Conservation (phyloP, 192 early-diverging fungal species). For the Glomus cerebriforme region DNA sequence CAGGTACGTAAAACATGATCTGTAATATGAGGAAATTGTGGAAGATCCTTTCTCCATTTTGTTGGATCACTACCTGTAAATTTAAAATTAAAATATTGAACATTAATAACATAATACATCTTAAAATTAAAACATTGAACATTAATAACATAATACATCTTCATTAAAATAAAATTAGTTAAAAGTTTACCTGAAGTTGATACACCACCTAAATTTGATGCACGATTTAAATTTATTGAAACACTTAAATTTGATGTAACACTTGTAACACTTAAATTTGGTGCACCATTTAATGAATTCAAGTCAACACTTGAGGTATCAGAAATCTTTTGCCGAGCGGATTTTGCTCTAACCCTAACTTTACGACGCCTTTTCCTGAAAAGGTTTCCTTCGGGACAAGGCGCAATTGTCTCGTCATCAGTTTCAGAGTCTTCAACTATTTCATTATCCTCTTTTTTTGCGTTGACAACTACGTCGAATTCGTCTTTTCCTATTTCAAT, state of each 20-base stretch:
- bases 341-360: no score
- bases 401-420: background rate
- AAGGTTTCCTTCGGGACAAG: background rate
- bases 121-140: background rate
- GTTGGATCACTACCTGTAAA: background rate
- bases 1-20: background rate
- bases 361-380: background rate
- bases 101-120: no score
- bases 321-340: no score
- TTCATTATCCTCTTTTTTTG: background rate
- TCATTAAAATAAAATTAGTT: background rate
- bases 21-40: background rate
- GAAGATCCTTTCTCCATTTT: background rate
- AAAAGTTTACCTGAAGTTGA: no score
- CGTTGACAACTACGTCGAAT: background rate
- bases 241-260: no score
- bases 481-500: background rate
- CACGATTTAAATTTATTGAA: no score
- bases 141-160: background rate
- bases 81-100: background rate
- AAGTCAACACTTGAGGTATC: no score
- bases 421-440: background rate
- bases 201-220: no score
- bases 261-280: no score
- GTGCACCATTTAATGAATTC: no score